Conservation (phyloP, 23 red algal species). For the Gracilaria gracilis region DNA sequence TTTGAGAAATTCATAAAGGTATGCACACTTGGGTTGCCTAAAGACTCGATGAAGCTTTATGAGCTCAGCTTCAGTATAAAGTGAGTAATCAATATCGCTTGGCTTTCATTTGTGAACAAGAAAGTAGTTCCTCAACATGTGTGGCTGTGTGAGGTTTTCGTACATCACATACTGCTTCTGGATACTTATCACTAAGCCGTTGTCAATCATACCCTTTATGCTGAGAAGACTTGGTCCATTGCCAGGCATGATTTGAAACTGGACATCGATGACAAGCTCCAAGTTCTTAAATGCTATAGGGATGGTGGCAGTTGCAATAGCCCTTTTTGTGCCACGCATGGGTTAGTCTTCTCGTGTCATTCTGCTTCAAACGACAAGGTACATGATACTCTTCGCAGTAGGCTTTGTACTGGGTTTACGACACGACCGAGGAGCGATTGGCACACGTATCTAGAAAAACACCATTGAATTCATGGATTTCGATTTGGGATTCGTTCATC, state of each 20-base stretch:
- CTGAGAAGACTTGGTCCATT: neutral
- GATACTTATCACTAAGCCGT: constrained; percentile 17
- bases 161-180: neutral
- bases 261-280: constrained; percentile 3
- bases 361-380: neutral
- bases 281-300: neutral
- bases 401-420: neutral
- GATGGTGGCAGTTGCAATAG: neutral
- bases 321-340: neutral
- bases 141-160: neutral
- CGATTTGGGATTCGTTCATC: neutral
- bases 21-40: too few species aligned
- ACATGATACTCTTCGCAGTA: neutral
- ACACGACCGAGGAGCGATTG: neutral
- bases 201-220: neutral
- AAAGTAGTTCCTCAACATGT: neutral
- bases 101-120: constrained; percentile 12
- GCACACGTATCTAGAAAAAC: neutral
- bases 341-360: neutral
- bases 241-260: neutral
- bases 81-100: neutral
- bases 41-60: too few species aligned
- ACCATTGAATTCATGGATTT: neutral
- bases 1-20: too few species aligned
- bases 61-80: too few species aligned